Evolutionary conservation across 441 rosid species (phyloP).

Genomic region (Corymbia citriodora): DNA sequence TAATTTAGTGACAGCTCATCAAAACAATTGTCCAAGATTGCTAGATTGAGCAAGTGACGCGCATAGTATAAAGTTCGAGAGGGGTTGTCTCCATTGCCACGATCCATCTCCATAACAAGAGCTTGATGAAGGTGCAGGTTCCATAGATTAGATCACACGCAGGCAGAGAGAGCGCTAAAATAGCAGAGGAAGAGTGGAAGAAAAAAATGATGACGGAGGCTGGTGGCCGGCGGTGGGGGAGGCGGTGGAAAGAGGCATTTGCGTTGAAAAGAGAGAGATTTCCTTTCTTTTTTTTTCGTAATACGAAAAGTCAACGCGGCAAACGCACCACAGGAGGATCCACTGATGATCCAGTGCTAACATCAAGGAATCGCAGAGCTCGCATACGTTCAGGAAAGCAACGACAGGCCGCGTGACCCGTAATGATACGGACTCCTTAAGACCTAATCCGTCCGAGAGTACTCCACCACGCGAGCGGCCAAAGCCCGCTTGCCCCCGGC

Average conservation of each 20-base stretch:
- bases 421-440: not conserved
- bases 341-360: not conserved
- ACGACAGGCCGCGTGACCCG: not conserved
- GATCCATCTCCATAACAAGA: too few relatives aligned
- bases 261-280: not conserved
- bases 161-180: too few relatives aligned
- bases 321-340: not conserved
- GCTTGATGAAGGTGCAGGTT: conserved; percentile 52
- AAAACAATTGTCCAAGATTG: too few relatives aligned
- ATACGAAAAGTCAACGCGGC: not conserved
- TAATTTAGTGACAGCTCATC: too few relatives aligned
- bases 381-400: not conserved
- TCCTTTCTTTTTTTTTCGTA: too few relatives aligned
- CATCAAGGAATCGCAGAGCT: not conserved
- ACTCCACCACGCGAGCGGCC: conserved; percentile 7
- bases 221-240: not conserved
- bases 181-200: too few relatives aligned
- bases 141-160: conserved; percentile 13
- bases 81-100: too few relatives aligned
- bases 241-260: not conserved
- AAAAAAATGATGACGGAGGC: fast-evolving
- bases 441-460: not conserved
- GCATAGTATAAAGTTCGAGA: too few relatives aligned
- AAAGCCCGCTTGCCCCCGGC: not conserved
- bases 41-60: too few relatives aligned